These are phyloP conservation scores for Metarhizium robertsii DNA, from an alignment of 2,329 filamentous ascomycete species.

Conservation along the genomic window DNA sequence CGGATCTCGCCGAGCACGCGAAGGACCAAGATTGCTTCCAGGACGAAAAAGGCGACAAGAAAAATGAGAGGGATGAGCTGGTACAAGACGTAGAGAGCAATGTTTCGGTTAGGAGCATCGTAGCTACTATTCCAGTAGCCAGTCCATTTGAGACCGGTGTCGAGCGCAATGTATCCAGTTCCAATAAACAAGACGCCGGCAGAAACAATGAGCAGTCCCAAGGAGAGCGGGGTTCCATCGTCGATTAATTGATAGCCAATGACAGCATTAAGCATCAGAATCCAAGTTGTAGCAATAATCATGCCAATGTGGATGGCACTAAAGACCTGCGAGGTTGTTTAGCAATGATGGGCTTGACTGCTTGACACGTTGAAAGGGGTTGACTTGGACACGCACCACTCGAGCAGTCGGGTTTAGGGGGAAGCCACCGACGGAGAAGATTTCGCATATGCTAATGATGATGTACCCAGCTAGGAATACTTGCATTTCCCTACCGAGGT, in stretches of 20 bases:
- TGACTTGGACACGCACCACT: constrained; percentile 45
- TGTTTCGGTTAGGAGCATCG: constrained; percentile 55
- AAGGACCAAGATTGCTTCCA: constrained; percentile 78
- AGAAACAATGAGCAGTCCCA: constrained; percentile 66
- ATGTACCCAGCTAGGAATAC: constrained; percentile 82
- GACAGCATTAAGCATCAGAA: constrained; percentile 81
- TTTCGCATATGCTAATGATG: constrained; percentile 85
- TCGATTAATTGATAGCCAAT: constrained; percentile 92
- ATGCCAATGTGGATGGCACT: constrained; percentile 83
- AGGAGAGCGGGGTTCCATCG: constrained; percentile 78
- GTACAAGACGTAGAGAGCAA: constrained; percentile 89
- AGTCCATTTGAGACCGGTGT: constrained; percentile 84
- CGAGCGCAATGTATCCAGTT: constrained; percentile 90
- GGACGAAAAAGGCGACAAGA: constrained; percentile 75
- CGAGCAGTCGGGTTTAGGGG: constrained; percentile 63
- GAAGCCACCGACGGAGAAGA: constrained; percentile 89
- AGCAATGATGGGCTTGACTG: constrained; percentile 5
- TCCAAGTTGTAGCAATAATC: constrained; percentile 82
- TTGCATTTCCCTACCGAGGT: constrained; percentile 75
- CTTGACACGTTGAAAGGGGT: neutral
- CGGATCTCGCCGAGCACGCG: constrained; percentile 77
- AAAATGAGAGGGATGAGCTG: constrained; percentile 83
- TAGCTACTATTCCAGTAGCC: constrained; percentile 60
- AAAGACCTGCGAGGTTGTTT: constrained; percentile 54
- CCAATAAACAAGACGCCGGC: constrained; percentile 69